A percentile compares a stretch with the other conserved stretches of the same genome.
Evolutionary conservation across 2,329 filamentous ascomycete genomes (phyloP).

Genomic region (Kalaharituber pfeilii): DNA sequence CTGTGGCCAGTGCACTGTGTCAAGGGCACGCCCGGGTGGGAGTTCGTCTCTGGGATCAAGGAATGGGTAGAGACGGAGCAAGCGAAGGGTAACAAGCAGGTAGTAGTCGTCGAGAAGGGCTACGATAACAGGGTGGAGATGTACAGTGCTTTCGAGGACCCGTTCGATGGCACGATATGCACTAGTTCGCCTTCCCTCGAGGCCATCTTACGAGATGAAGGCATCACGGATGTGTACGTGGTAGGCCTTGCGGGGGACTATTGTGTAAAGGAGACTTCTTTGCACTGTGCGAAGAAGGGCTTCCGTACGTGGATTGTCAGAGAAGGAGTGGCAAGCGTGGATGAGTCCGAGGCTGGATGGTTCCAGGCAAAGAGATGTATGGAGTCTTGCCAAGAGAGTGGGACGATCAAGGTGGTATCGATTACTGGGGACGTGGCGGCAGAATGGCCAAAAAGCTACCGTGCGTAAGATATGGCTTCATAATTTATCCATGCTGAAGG

Average conservation of each 20-base stretch:
- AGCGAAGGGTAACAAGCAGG: constrained; percentile 36
- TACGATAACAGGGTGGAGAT: constrained; percentile 60
- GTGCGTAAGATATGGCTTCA: no score
- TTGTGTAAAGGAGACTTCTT: constrained; percentile 67
- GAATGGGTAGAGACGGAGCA: not conserved
- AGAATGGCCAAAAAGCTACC: no score
- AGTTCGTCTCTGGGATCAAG: constrained; percentile 35
- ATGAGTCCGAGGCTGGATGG: constrained; percentile 39
- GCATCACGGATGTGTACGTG: constrained; percentile 63
- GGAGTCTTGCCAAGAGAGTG: constrained; percentile 28
- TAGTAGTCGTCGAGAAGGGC: constrained; percentile 58
- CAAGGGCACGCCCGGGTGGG: constrained; percentile 51
- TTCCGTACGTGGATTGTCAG: constrained; percentile 61
- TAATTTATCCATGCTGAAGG: no score
- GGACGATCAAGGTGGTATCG: constrained; percentile 36
- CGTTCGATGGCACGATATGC: constrained; percentile 35
- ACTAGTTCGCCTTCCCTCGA: constrained; percentile 39
- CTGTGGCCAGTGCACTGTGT: constrained; percentile 91
- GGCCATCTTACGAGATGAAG: constrained; percentile 36
- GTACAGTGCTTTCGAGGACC: constrained; percentile 82
- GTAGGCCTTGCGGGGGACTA: constrained; percentile 79
- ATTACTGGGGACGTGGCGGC: constrained; percentile 37
- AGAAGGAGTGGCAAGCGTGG: constrained; percentile 61
- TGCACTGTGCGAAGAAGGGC: constrained; percentile 58
- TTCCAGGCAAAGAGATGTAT: constrained; percentile 38